phyloP scores from a whole-genome alignment of 805 yeast genomes.

The Blastobotrys muscicola region DNA sequence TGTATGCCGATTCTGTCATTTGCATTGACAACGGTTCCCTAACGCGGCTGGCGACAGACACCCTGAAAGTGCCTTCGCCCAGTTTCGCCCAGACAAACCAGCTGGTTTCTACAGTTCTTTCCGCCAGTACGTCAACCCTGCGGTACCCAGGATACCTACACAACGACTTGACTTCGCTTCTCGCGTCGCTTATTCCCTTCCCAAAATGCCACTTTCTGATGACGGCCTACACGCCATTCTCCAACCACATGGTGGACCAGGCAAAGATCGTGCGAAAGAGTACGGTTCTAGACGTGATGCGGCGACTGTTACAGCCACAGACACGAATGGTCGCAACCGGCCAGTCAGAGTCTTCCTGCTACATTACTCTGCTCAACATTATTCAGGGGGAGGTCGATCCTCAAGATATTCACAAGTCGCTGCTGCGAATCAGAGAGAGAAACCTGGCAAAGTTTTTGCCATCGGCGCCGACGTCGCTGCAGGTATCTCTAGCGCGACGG shows the following conservation, averaged over 20 bases:
- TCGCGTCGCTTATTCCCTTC: constrained; percentile 76
- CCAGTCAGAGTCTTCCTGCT: constrained; percentile 38
- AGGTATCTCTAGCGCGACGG: constrained; percentile 64
- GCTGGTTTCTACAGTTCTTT: constrained; percentile 73
- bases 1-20: constrained; percentile 76
- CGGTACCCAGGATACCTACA: constrained; percentile 90
- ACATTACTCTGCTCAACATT: constrained; percentile 63
- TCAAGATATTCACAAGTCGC: constrained; percentile 47
- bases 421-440: constrained; percentile 33
- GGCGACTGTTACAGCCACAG: constrained; percentile 72
- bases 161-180: constrained; percentile 70
- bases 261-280: constrained; percentile 55
- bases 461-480: constrained; percentile 74
- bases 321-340: constrained; percentile 55
- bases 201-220: constrained; percentile 71
- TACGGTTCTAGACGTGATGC: constrained; percentile 75
- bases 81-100: constrained; percentile 76
- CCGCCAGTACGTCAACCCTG: constrained; percentile 76
- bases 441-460: constrained; percentile 63
- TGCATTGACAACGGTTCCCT: constrained; percentile 88
- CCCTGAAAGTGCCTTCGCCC: constrained; percentile 47
- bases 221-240: constrained; percentile 69
- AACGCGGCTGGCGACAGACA: constrained; percentile 56
- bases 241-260: constrained; percentile 49
- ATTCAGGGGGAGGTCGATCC: constrained; percentile 61